A percentile compares a stretch with the other conserved stretches of the same genome.
phyloP scores from a whole-genome alignment of 225 moss, liverwort and hornwort genomes.

The Marchantia polymorpha region DNA sequence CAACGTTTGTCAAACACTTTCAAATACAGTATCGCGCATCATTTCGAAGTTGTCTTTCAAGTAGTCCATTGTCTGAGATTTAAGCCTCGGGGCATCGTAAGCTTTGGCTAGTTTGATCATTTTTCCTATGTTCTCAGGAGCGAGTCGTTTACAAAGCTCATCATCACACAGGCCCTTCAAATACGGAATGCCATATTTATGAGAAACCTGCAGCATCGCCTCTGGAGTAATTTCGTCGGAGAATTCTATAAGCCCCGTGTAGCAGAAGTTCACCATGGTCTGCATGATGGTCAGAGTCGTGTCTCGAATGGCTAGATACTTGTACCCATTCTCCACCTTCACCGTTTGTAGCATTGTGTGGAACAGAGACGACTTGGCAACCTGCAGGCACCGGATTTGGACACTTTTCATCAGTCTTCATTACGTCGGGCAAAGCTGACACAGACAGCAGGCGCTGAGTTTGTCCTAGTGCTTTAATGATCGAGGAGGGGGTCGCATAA shows the following conservation, averaged over 20 bases:
- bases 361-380: background rate
- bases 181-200: conserved; percentile 1
- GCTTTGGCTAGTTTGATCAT: conserved; percentile 6
- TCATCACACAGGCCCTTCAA: conserved; percentile 11
- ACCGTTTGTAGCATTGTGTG: background rate
- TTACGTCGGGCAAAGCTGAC: background rate
- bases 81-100: conserved; percentile 1
- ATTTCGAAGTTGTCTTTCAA: conserved; percentile 12
- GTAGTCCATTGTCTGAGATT: conserved; percentile 1
- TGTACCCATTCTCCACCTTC: conserved; percentile 10
- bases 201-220: conserved; percentile 4
- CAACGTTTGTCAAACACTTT: background rate
- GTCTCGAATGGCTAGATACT: conserved; percentile 5
- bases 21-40: conserved; percentile 10
- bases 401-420: background rate
- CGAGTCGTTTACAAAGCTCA: conserved; percentile 4
- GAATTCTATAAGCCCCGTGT: background rate
- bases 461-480: background rate
- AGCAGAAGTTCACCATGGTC: conserved; percentile 12
- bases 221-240: conserved; percentile 1
- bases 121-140: background rate
- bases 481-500: background rate
- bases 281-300: background rate
- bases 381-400: background rate
- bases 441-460: background rate